Evolutionary conservation across 192 early-diverging fungal genomes (phyloP).

Genomic region (Ambispora gerdemannii): DNA sequence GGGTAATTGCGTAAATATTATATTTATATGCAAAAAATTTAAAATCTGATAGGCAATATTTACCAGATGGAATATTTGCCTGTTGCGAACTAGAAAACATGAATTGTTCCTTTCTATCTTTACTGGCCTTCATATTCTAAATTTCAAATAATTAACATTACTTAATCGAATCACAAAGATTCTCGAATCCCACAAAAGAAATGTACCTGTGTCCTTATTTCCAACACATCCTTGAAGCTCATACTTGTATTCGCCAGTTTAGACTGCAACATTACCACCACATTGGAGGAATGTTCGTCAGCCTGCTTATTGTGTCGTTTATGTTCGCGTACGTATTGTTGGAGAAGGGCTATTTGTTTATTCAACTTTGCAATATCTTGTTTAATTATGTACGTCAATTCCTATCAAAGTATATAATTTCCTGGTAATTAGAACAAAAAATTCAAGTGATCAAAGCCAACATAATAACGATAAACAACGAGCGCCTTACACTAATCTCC

Average conservation of each 20-base stretch:
- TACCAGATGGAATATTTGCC: constrained; percentile 40
- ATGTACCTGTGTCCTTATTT: constrained; percentile 77
- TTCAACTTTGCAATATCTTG: constrained; percentile 95
- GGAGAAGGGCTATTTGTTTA: constrained; percentile 87
- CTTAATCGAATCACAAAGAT: background rate
- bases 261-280: constrained; percentile 90
- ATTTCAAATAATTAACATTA: constrained; percentile 5
- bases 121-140: constrained; percentile 88
- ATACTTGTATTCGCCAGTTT: constrained; percentile 86
- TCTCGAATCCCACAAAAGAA: background rate
- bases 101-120: constrained; percentile 88
- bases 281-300: constrained; percentile 85
- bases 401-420: constrained; percentile 46
- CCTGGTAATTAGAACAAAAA: background rate
- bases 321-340: constrained; percentile 62
- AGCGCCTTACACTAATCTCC: constrained; percentile 78
- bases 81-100: constrained; percentile 54
- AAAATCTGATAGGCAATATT: constrained; percentile 15
- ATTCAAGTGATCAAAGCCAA: background rate
- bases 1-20: too few species aligned
- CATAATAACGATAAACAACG: background rate
- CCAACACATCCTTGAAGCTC: constrained; percentile 93
- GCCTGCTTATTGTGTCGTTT: constrained; percentile 62
- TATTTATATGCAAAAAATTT: too few species aligned
- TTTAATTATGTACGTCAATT: constrained; percentile 91